Percentiles rank a stretch among this genome's conserved stretches.
Evolutionary conservation across 2,329 filamentous ascomycete species (phyloP).

Genomic region (Penicillium aurantiogriseum): DNA sequence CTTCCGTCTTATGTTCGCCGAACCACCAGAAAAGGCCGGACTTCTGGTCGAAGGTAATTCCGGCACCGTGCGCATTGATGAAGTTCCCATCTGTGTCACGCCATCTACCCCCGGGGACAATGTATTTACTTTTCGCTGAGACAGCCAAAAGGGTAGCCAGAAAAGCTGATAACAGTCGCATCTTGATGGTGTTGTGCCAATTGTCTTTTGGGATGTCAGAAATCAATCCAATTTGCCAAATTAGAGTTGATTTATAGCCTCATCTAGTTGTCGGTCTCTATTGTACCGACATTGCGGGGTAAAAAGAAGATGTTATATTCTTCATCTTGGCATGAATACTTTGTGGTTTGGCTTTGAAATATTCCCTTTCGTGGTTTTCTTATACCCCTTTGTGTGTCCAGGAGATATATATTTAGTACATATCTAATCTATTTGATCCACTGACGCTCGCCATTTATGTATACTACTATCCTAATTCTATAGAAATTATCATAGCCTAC

Average conservation of each 20-base stretch:
- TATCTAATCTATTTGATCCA: neutral
- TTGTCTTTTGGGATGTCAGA: neutral
- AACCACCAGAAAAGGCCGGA: constrained; percentile 60
- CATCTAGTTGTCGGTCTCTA: constrained; percentile 1
- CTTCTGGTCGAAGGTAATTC: constrained; percentile 53
- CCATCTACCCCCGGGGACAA: constrained; percentile 63
- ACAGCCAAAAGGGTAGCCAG: constrained; percentile 2
- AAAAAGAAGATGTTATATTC: neutral
- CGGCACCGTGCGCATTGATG: constrained; percentile 62
- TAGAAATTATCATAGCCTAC: neutral
- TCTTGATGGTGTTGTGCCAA: neutral
- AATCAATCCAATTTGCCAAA: too few relatives aligned
- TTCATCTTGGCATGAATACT: neutral
- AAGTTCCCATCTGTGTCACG: constrained; percentile 59
- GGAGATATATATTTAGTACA: neutral
- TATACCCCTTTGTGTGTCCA: too few relatives aligned
- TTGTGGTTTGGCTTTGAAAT: neutral
- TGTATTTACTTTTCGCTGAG: constrained; percentile 49
- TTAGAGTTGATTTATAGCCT: neutral
- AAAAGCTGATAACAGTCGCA: neutral
- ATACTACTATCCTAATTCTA: neutral
- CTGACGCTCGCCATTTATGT: neutral
- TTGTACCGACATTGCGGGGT: constrained; percentile 13
- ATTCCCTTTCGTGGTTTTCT: neutral
- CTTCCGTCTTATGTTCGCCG: constrained; percentile 61